Evolutionary conservation across 2,329 filamentous ascomycete species (phyloP).

Genomic region (Stachybotrys chartarum): DNA sequence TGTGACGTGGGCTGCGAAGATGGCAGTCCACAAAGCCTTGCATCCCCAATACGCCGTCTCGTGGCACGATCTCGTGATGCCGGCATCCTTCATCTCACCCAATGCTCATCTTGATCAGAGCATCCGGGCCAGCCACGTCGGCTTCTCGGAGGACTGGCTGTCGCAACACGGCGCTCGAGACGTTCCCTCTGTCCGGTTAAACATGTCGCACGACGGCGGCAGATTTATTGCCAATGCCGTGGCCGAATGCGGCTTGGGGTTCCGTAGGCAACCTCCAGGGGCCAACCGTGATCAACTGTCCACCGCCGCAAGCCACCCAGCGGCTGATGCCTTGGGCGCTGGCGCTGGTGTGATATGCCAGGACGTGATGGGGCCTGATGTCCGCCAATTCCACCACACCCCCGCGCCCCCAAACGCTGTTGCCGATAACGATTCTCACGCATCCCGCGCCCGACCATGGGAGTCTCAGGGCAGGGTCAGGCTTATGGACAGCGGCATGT

Average conservation of each 20-base stretch:
- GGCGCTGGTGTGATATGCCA: neutral
- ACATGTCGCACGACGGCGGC: neutral
- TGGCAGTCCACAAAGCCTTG: neutral
- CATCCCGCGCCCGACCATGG: conserved; percentile 8
- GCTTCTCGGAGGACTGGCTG: neutral
- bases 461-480: conserved; percentile 12
- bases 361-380: neutral
- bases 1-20: neutral
- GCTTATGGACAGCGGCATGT: conserved; percentile 15
- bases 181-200: neutral
- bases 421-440: no score
- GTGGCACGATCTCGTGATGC: neutral
- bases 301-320: no score
- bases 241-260: neutral
- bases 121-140: neutral
- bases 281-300: no score
- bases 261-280: no score
- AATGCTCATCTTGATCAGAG: neutral
- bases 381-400: neutral
- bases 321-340: neutral
- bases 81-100: neutral
- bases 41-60: neutral
- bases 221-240: neutral
- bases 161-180: neutral
- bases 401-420: no score